Evolutionary conservation across 2,329 filamentous ascomycete species (phyloP), one percentile per base, ranked within the genome.

Genomic region (Monilinia fructigena): DNA sequence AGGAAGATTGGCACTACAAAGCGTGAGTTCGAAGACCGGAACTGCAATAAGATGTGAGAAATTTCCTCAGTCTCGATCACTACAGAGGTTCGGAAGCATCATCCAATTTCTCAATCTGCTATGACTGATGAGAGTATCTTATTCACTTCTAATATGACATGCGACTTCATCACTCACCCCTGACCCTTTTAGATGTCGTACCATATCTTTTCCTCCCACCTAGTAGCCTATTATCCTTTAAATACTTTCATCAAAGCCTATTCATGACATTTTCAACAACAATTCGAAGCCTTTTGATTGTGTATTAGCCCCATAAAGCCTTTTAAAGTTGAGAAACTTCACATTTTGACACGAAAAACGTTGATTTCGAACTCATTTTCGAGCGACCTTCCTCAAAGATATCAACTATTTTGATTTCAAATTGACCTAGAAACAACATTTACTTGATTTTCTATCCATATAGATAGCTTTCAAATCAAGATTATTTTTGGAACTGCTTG

Each of bases 61-160:
- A 42, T n/a, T 1, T 4, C 38, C 5, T 18, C 16, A 26, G 11
- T 40, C 45, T 26, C 58, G 12, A 50, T 26, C 10, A 2, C 4
- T 18, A 8, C 23, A 5, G 12, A 23, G 45, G 20, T 20, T 38
- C 20, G n/a, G 14, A 38, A 31, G 26, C 38, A 26, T 26, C 45
- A 40, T 50, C 31, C 16, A 38, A 50, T 60, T 7, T 50, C 3
- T 7, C 26, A 23, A 26, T 8, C 11, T 38, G 8, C 16, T 38
- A 4, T 61, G 58, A 50, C 45, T 50, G 7, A 40, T 26, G 45
- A 38, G 14, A 40, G 14, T 38, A 8, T 40, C 6, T 14, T 5
- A 61, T 61, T 61, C 58, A 61, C 58, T 61, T 50, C 31, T 11
- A 10, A 50, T 16, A 40, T 40, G 50, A 61, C 45, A 50, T 26